These are phyloP conservation scores for Diplodia sapinea DNA, from an alignment of 2,329 filamentous ascomycete genomes.

Conservation along the genomic window DNA sequence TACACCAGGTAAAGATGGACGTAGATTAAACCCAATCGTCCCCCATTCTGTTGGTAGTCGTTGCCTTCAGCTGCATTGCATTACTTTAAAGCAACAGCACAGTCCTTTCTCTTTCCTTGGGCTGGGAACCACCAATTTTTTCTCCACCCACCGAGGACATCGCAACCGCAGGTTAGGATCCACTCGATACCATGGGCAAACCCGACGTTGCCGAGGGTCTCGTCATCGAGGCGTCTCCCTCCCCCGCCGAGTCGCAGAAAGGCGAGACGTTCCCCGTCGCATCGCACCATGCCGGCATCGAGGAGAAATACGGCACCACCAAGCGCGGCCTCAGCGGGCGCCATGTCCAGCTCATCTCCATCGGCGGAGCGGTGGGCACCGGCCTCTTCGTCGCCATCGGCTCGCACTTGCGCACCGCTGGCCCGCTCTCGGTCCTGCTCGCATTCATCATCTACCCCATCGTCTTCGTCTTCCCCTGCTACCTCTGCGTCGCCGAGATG, in stretches of 20 bases:
- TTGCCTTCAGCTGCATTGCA: background rate
- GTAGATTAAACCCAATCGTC: background rate
- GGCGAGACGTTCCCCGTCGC: conserved; percentile 13
- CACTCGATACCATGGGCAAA: conserved; percentile 12
- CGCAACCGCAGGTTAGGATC: too few species aligned
- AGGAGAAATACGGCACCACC: conserved; percentile 26
- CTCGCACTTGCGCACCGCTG: conserved; percentile 32
- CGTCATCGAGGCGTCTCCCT: conserved; percentile 11
- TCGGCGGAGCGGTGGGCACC: conserved; percentile 26
- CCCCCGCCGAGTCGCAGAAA: background rate
- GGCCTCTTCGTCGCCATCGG: conserved; percentile 29
- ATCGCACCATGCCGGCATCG: conserved; percentile 3
- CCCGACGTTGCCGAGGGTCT: conserved; percentile 15
- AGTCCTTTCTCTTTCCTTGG: too few species aligned
- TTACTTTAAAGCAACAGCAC: too few species aligned
- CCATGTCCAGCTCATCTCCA: conserved; percentile 29
- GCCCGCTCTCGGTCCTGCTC: conserved; percentile 36
- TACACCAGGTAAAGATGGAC: background rate
- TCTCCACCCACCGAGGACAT: too few species aligned
- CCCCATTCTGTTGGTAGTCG: background rate
- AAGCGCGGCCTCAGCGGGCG: conserved; percentile 21
- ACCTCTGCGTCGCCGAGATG: conserved; percentile 39
- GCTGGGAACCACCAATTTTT: too few species aligned
- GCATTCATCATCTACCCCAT: conserved; percentile 37
- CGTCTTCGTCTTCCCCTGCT: conserved; percentile 33